Evolutionary conservation across 225 moss, liverwort and hornwort species (phyloP).

Genomic region (Pleurozium schreberi): DNA sequence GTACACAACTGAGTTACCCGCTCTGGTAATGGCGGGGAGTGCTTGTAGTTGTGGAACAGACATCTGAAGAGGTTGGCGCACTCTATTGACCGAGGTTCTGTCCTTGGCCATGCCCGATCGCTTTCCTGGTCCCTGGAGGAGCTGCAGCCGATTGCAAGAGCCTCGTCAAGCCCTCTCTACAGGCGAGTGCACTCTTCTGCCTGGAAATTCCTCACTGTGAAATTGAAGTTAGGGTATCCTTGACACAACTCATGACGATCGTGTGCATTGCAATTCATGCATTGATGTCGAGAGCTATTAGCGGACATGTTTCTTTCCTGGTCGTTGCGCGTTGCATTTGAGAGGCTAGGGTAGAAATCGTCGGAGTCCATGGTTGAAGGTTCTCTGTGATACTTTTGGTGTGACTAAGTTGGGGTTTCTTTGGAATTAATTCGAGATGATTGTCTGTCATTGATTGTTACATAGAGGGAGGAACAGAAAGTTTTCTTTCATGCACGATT

Average conservation of each 20-base stretch:
- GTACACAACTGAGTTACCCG: no score
- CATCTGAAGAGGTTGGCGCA: conserved; percentile 50
- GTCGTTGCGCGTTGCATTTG: not conserved
- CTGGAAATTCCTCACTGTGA: not conserved
- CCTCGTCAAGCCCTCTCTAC: not conserved
- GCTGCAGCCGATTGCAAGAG: not conserved
- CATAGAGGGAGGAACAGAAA: not conserved
- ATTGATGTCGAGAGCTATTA: no score
- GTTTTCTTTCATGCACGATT: not conserved
- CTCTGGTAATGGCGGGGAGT: no score
- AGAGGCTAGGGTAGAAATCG: not conserved
- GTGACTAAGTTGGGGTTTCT: not conserved
- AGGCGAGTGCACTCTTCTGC: not conserved
- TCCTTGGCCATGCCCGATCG: conserved; percentile 35
- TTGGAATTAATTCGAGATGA: not conserved
- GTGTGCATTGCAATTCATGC: not conserved
- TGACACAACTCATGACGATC: not conserved
- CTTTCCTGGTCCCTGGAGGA: conserved; percentile 10
- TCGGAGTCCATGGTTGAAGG: not conserved
- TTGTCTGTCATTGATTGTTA: not conserved
- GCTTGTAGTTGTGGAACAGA: conserved; percentile 51
- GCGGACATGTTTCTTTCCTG: not conserved
- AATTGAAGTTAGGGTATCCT: not conserved
- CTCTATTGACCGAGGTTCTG: conserved; percentile 23
- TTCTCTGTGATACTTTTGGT: no score